A percentile compares a stretch with the other conserved stretches of the same genome.
These are phyloP conservation scores for Penicillium ochrochloron DNA, from an alignment of 495 filamentous ascomycete species.

Conservation along the genomic window DNA sequence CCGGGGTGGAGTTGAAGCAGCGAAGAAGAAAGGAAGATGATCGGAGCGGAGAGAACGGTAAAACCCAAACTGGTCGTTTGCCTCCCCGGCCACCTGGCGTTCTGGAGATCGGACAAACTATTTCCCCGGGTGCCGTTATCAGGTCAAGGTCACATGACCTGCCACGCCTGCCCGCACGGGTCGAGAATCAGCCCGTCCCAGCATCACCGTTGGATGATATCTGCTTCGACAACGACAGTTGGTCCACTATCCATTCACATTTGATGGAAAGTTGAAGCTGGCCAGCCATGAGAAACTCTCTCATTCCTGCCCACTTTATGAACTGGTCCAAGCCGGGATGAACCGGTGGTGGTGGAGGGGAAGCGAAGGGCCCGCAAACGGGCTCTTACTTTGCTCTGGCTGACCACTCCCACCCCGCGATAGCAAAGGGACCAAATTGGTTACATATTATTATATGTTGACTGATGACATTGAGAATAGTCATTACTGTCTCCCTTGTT, in stretches of 20 bases:
- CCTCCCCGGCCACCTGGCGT: conserved; percentile 31
- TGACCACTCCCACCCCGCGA: conserved; percentile 2
- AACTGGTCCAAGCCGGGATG: neutral
- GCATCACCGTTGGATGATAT: neutral
- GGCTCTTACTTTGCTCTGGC: conserved; percentile 7
- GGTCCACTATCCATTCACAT: neutral
- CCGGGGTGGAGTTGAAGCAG: conserved; percentile 18
- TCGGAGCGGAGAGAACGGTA: conserved; percentile 32
- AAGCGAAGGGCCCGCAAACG: conserved; percentile 12
- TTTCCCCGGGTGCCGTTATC: conserved; percentile 8
- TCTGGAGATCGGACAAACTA: conserved; percentile 23
- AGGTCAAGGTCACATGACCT: neutral
- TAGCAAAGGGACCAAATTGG: neutral
- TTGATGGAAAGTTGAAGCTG: neutral
- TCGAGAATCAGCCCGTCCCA: neutral
- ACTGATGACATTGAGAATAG: neutral
- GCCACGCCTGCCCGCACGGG: neutral
- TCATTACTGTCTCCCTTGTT: neutral
- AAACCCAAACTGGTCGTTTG: conserved; percentile 26
- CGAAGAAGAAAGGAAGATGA: conserved; percentile 11
- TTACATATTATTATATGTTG: neutral
- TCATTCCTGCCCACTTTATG: neutral
- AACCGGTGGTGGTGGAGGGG: conserved; percentile 1
- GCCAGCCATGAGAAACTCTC: neutral
- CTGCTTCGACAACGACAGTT: neutral